Conservation (phyloP, 73 alveolate species). For the Uronychia setigera region DNA sequence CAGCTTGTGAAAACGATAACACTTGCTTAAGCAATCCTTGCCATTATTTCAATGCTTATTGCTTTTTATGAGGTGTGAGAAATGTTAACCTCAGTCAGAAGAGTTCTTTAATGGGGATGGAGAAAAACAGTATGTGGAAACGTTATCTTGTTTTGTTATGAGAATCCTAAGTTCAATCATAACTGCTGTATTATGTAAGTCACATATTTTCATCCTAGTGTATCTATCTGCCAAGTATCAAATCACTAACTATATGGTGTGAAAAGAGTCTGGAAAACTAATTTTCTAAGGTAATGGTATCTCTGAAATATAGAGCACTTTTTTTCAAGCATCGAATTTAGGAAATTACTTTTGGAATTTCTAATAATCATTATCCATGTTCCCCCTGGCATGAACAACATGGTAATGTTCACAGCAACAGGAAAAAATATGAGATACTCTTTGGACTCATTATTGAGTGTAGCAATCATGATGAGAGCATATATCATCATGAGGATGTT, state of each 20-base stretch:
- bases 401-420: constrained; percentile 1
- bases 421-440: constrained; percentile 49
- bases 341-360: neutral
- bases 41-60: neutral
- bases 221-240: neutral
- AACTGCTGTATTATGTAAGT: neutral
- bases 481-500: constrained; percentile 24
- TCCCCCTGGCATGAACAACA: neutral
- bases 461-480: constrained; percentile 21
- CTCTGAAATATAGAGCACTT: neutral
- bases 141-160: neutral
- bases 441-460: constrained; percentile 11
- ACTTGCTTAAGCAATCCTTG: neutral
- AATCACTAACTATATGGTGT: neutral
- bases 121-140: neutral
- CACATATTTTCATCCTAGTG: neutral
- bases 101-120: neutral
- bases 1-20: neutral
- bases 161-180: neutral
- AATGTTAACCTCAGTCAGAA: neutral
- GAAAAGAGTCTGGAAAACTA: constrained; percentile 5
- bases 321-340: constrained; percentile 11
- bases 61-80: neutral
- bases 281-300: neutral
- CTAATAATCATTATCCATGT: neutral